phyloP scores from a whole-genome alignment of 768 basidiomycete species.

The Leccinum olivaceopallidum region DNA sequence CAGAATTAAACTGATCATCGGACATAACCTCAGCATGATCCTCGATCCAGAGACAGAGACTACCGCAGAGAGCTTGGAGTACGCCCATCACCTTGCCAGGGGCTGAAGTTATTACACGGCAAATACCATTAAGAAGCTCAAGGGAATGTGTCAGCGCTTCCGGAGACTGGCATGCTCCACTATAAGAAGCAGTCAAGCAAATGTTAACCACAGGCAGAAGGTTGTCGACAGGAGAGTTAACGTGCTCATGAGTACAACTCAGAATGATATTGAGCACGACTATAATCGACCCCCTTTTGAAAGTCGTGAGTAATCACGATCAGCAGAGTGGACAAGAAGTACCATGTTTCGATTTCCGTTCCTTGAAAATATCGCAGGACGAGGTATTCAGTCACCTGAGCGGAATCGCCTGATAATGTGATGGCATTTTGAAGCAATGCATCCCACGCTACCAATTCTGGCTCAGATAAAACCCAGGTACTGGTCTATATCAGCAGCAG shows the following conservation, averaged over 20 bases:
- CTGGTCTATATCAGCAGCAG: slow-evolving; percentile 31
- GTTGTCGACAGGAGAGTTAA: slow-evolving; percentile 12
- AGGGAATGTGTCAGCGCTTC: slow-evolving; percentile 34
- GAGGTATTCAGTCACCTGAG: slow-evolving; percentile 17
- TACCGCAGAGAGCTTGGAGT: slow-evolving; percentile 37
- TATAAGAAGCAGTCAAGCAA: slow-evolving; percentile 38
- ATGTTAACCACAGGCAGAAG: slow-evolving; percentile 33
- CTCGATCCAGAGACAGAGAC: slow-evolving; percentile 53
- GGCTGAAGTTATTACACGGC: slow-evolving; percentile 32
- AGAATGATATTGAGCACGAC: slow-evolving; percentile 22
- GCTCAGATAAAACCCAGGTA: slow-evolving; percentile 43
- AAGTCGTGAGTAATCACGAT: slow-evolving; percentile 10
- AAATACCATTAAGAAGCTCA: slow-evolving; percentile 38
- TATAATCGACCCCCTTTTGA: slow-evolving; percentile 23
- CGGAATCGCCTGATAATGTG: slow-evolving; percentile 12
- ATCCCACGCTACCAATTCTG: slow-evolving; percentile 47
- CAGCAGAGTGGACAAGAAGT: not conserved
- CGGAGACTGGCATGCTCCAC: slow-evolving; percentile 19
- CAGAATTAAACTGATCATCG: slow-evolving; percentile 44
- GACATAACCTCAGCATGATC: slow-evolving; percentile 44
- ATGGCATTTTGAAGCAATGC: slow-evolving; percentile 36
- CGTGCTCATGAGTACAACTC: slow-evolving; percentile 6
- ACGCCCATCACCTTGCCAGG: slow-evolving; percentile 33
- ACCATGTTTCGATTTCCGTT: slow-evolving; percentile 25
- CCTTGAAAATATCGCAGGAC: slow-evolving; percentile 14